These are phyloP conservation scores for Dactylellina sp. DNA, from an alignment of 2,329 filamentous ascomycete genomes.

Conservation along the genomic window DNA sequence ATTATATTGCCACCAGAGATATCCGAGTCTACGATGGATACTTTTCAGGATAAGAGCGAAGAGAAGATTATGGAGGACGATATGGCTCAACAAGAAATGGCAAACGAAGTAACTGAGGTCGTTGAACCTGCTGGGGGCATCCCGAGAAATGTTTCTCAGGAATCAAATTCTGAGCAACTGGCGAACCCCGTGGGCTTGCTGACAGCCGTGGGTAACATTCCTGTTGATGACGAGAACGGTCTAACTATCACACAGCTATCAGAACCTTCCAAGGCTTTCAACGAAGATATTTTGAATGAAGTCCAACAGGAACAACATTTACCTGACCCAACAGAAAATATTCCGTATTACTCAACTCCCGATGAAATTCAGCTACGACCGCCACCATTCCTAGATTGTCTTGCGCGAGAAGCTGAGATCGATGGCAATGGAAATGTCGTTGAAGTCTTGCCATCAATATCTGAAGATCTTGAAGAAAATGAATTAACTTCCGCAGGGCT, in stretches of 20 bases:
- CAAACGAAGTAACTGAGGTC: too few species aligned
- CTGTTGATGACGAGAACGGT: background rate
- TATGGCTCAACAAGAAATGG: too few species aligned
- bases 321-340: background rate
- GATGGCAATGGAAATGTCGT: slow-evolving; percentile 9
- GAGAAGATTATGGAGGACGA: too few species aligned
- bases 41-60: too few species aligned
- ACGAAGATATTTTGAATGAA: too few species aligned
- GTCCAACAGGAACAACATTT: background rate
- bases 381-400: background rate
- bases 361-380: background rate
- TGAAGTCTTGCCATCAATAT: slow-evolving; percentile 32
- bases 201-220: background rate
- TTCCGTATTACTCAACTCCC: background rate
- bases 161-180: background rate
- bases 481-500: background rate
- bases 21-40: too few species aligned
- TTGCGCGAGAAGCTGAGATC: slow-evolving; percentile 10
- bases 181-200: background rate
- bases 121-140: too few species aligned
- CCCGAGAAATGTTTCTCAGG: background rate
- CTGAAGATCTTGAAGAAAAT: slow-evolving; percentile 20
- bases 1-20: too few species aligned
- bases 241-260: background rate
- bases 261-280: background rate